A percentile compares a stretch with the other conserved stretches of the same genome.
Conservation (phyloP, 345 rosid species). For the Sonneratia alba region DNA sequence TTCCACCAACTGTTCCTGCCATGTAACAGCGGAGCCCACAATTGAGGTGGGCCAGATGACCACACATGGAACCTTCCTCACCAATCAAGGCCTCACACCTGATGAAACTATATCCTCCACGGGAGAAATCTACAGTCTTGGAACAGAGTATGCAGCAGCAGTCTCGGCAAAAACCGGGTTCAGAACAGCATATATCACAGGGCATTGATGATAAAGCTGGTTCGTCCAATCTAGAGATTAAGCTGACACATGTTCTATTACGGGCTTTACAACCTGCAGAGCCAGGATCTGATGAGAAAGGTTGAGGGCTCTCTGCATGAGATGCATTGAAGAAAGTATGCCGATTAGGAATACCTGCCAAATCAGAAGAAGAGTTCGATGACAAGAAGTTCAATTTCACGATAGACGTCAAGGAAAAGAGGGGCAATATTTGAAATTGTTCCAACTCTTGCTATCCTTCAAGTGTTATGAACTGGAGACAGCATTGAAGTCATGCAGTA, state of each 20-base stretch:
- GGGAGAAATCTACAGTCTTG: slow-evolving; percentile 35
- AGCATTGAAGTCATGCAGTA: too few species aligned
- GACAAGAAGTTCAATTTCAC: background rate
- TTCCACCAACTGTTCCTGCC: slow-evolving; percentile 88
- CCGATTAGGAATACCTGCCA: background rate
- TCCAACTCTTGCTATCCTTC: background rate
- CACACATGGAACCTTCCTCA: slow-evolving; percentile 31
- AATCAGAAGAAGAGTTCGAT: background rate
- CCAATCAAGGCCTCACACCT: slow-evolving; percentile 55
- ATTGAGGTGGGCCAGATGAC: slow-evolving; percentile 76
- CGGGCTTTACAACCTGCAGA: slow-evolving; percentile 47
- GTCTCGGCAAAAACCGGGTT: slow-evolving; percentile 59
- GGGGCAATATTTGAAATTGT: background rate
- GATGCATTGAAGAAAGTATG: background rate
- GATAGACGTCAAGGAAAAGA: background rate
- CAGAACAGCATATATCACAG: slow-evolving; percentile 77
- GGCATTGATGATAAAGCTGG: slow-evolving; percentile 32
- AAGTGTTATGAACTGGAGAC: background rate
- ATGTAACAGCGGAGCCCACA: slow-evolving; percentile 75
- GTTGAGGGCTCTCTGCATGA: background rate
- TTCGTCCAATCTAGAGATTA: slow-evolving; percentile 21
- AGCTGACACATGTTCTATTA: slow-evolving; percentile 50
- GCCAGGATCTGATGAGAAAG: slow-evolving; percentile 2
- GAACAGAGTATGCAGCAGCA: slow-evolving; percentile 86
- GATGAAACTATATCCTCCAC: slow-evolving; percentile 56